Evolutionary conservation across 2,329 filamentous ascomycete species (phyloP), one percentile per base, ranked within the genome.

Genomic region (Aspergillus piperis): DNA sequence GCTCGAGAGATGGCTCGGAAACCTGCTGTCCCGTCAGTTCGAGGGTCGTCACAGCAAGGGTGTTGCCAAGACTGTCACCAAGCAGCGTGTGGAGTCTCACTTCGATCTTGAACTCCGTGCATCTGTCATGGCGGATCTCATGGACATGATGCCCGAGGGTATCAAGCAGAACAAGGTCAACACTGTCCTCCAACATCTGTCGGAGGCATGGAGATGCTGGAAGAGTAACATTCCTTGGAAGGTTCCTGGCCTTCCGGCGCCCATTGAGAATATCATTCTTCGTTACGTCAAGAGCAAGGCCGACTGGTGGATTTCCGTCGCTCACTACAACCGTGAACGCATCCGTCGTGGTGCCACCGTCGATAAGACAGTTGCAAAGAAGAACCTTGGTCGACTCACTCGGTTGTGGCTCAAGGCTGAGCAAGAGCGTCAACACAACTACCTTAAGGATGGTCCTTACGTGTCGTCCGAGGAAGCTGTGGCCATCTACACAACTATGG

Each of bases 191-290:
- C 95, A 98, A 73, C 96, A 99, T 83, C 80, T 99, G 44, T 98
- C 94, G 0, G 95, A 99, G 80, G 95, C 95, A 13, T 99, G 95
- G 95, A 87, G 95, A 80, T 99, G 95, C 81, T 99, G 95, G 95
- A 99, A 99, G 88, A 97, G 93, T 79, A 99, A 99, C 73, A 99
- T 99, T 68, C 95, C 95, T 0, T 99, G 95, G 95, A 99, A 99
- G 81, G 95, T 99, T 2, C 95, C 95, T 54, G 96, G 95, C 39
- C 79, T 99, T 62, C 95, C 95, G 42, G 96, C 96, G 13, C 94
- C 95, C 0, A 98, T 99, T 64, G 95, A 99, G 79, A 99, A 98
- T 73, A 96, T 99, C 69, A 99, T 99, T 71, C 83, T 99, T 63
- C 90, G 95, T 71, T 99, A 99, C 70, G 96, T 99, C 70, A 99